Conservation (phyloP, 192 early-diverging fungal species). For the Linnemannia elongata region DNA sequence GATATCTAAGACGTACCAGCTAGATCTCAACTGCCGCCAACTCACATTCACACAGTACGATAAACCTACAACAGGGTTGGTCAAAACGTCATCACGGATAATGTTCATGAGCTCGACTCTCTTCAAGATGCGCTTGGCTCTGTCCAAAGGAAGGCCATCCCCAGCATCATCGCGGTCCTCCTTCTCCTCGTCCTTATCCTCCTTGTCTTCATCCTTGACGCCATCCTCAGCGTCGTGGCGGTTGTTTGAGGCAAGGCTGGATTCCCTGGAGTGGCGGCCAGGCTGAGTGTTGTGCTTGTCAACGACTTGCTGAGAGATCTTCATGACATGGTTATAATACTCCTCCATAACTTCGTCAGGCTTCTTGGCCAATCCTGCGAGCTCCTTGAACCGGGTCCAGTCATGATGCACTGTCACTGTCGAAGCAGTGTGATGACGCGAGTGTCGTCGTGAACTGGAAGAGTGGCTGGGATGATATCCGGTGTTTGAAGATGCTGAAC, state of each 20-base stretch:
- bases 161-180: conserved; percentile 59
- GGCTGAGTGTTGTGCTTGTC: conserved; percentile 44
- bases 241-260: conserved; percentile 34
- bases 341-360: conserved; percentile 76
- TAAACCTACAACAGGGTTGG: conserved; percentile 58
- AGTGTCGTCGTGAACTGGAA: conserved; percentile 33
- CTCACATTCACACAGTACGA: not conserved
- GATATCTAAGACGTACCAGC: not conserved
- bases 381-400: conserved; percentile 80
- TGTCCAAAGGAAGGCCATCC: conserved; percentile 74
- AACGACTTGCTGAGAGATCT: conserved; percentile 72
- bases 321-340: conserved; percentile 72
- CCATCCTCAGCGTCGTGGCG: conserved; percentile 29
- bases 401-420: conserved; percentile 24
- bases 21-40: not conserved
- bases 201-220: conserved; percentile 46
- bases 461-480: conserved; percentile 51
- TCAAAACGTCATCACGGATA: conserved; percentile 73
- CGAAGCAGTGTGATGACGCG: conserved; percentile 31
- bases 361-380: conserved; percentile 75
- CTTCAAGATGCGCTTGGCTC: conserved; percentile 77
- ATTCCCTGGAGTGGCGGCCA: conserved; percentile 38
- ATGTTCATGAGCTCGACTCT: conserved; percentile 77
- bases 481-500: conserved; percentile 16
- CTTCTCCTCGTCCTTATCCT: conserved; percentile 54